Evolutionary conservation across 257 asterid species (phyloP).

Genomic region (Ilex asprella): DNA sequence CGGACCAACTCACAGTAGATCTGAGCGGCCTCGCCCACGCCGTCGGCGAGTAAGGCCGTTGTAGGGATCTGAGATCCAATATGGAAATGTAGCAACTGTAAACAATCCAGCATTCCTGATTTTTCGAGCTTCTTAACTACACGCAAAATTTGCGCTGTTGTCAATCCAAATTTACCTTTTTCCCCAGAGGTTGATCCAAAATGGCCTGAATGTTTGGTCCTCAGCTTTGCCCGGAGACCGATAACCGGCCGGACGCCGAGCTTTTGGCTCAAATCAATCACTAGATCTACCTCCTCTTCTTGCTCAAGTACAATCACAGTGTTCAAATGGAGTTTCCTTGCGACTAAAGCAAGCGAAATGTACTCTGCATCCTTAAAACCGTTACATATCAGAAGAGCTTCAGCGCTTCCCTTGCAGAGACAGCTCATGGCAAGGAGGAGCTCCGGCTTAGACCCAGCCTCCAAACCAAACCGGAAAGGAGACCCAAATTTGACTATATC

Average conservation of each 20-base stretch:
- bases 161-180: slow-evolving; percentile 90
- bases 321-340: slow-evolving; percentile 64
- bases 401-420: slow-evolving; percentile 71
- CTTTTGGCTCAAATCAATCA: slow-evolving; percentile 58
- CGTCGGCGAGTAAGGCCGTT: slow-evolving; percentile 63
- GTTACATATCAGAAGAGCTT: slow-evolving; percentile 75
- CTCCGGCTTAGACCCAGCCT: slow-evolving; percentile 97
- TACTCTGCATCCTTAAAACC: slow-evolving; percentile 94
- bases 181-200: slow-evolving; percentile 99
- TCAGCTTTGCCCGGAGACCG: slow-evolving; percentile 85
- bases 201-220: slow-evolving; percentile 91
- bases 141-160: slow-evolving; percentile 71
- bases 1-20: slow-evolving; percentile 76
- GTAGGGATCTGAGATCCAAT: slow-evolving; percentile 96
- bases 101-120: slow-evolving; percentile 73
- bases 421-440: slow-evolving; percentile 91
- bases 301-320: slow-evolving; percentile 90
- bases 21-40: slow-evolving; percentile 91
- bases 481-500: slow-evolving; percentile 88
- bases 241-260: slow-evolving; percentile 74
- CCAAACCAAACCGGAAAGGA: slow-evolving; percentile 73
- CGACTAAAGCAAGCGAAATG: slow-evolving; percentile 74
- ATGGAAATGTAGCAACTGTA: slow-evolving; percentile 88
- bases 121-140: slow-evolving; percentile 66
- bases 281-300: slow-evolving; percentile 78